Evolutionary conservation across 2,329 filamentous ascomycete species (phyloP), one percentile per base, ranked within the genome.

Genomic region (Phaeosphaeria sp.): DNA sequence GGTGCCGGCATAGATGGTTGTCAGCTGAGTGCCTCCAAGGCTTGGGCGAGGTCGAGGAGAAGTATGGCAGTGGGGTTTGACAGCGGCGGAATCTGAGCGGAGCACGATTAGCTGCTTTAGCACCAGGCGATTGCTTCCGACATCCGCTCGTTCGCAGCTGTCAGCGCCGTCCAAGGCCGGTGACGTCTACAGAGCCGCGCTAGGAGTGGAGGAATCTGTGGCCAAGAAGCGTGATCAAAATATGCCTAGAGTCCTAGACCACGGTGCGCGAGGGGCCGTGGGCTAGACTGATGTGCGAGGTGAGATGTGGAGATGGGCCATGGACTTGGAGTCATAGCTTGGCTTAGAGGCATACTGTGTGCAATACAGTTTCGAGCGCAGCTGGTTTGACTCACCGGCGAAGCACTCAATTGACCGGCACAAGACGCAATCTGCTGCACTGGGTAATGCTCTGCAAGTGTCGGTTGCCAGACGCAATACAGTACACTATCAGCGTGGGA

Each of bases 131-230:
- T 47, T 43, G 39, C 44, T 51, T 61, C 57, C 60, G 49, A 49
- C 50, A 61, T 63, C 61, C 63, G 64, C 60, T 61, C 51, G 59
- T 60, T 60, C 48, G 66, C 61, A 62, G 53, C 55, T 51, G 39
- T 63, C 53, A 60, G 60, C 53, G 57, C 51, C 33, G 57, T 39
- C 36, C 9, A 42, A 40, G 15, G 48, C 39, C 30, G 47, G 61
- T 72, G 64, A 72, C 66, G 65, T 69, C 61, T 57, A 61, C 60
- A 67, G 68, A 73, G 66, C 62, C 66, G 68, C 69, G 65, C 67
- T 67, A 68, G 60, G 55, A 60, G 52, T 22, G 7, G 42, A 56
- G 51, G 51, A 46, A 59, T 44, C 40, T 49, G 63, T 52, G 18
- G 65, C 64, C 60, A 68, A 69, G 64, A 30, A 48, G 53, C 33